Conservation (phyloP, 306 rosid genomes). For the Styphnolobium japonicum region DNA sequence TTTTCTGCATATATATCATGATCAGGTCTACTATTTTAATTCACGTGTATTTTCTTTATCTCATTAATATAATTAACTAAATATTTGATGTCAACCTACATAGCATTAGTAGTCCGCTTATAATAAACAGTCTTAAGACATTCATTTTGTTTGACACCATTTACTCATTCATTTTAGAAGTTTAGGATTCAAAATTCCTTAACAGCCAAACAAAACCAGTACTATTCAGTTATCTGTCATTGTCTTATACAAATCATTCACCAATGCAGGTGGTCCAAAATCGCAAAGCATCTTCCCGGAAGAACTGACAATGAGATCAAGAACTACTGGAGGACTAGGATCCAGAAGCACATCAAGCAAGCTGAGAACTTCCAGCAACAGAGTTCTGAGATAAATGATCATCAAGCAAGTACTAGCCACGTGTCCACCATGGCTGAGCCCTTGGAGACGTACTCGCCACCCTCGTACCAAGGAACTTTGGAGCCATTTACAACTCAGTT, state of each 20-base stretch:
- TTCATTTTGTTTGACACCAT: neutral
- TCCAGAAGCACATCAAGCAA: constrained; percentile 85
- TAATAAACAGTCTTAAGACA: neutral
- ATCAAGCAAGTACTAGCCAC: constrained; percentile 54
- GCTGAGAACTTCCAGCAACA: constrained; percentile 41
- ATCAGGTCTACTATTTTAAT: neutral
- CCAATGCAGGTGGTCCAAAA: constrained; percentile 80
- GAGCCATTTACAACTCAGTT: constrained; percentile 33
- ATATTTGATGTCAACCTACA: neutral
- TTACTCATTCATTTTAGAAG: neutral
- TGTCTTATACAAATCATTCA: neutral
- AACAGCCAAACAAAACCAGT: neutral
- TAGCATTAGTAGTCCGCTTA: neutral
- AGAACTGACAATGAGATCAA: constrained; percentile 78
- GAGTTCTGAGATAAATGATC: constrained; percentile 24
- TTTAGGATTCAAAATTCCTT: neutral
- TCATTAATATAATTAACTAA: neutral
- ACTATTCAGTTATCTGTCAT: no score
- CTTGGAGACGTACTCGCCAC: constrained; percentile 40
- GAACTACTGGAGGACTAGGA: constrained; percentile 90
- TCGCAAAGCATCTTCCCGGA: constrained; percentile 84
- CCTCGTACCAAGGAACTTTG: constrained; percentile 12
- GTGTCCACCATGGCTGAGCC: constrained; percentile 33
- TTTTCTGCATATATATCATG: neutral
- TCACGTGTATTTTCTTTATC: neutral